phyloP scores from a whole-genome alignment of 2,329 filamentous ascomycete species.

The Penicillium brasilianum region DNA sequence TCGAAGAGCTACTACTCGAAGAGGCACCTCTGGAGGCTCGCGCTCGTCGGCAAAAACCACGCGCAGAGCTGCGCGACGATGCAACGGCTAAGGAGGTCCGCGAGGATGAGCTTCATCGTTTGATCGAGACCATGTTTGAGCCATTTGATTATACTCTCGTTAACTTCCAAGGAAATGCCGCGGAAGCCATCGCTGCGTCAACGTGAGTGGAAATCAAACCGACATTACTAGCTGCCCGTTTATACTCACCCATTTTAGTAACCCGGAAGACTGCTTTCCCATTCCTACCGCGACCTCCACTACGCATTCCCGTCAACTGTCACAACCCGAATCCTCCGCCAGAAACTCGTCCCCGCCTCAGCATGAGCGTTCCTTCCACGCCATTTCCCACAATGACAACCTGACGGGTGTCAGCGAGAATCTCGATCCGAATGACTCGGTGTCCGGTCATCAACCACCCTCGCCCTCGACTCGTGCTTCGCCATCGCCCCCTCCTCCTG shows the following conservation, averaged over 20 bases:
- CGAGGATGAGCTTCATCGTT: slow-evolving; percentile 88
- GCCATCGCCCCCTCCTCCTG: slow-evolving; percentile 30
- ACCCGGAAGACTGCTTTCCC: slow-evolving; percentile 47
- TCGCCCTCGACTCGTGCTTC: slow-evolving; percentile 36
- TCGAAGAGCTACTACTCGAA: slow-evolving; percentile 91
- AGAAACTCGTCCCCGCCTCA: slow-evolving; percentile 39
- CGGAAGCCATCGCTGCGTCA: slow-evolving; percentile 47
- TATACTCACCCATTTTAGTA: slow-evolving; percentile 31
- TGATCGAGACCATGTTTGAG: slow-evolving; percentile 92
- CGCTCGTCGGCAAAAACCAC: slow-evolving; percentile 88
- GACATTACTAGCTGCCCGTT: no score
- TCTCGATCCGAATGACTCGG: slow-evolving; percentile 34
- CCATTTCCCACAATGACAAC: slow-evolving; percentile 35
- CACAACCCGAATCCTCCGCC: slow-evolving; percentile 40
- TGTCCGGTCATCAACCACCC: slow-evolving; percentile 28
- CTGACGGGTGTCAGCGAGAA: slow-evolving; percentile 36
- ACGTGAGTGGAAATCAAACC: slow-evolving; percentile 30
- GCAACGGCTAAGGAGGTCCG: slow-evolving; percentile 93
- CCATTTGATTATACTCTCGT: slow-evolving; percentile 93
- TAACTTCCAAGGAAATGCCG: slow-evolving; percentile 66
- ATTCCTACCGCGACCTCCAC: slow-evolving; percentile 30
- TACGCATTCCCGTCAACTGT: slow-evolving; percentile 43
- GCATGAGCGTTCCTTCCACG: slow-evolving; percentile 37
- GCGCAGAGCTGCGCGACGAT: slow-evolving; percentile 89
- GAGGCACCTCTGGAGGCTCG: slow-evolving; percentile 93